Base-by-base conservation (phyloP, 176 grass and related monocot species). In the Saccharum spontaneum region DNA sequence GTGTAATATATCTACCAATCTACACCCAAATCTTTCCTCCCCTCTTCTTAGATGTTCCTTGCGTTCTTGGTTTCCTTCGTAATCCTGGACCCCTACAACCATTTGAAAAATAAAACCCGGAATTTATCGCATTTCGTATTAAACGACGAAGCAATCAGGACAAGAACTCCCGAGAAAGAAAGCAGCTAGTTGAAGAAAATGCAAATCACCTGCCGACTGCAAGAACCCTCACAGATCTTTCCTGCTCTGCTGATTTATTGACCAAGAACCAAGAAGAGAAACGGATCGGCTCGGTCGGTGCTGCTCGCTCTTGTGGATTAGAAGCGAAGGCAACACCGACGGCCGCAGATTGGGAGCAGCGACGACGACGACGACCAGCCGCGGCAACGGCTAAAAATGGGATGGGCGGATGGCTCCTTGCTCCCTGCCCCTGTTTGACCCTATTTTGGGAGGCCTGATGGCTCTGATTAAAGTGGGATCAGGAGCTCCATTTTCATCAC, bases 341-440 rank as follows among this genome's bases (percentile, higher is more conserved):
- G 67, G 40, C 85, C 71, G 40, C 70, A 76, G 84, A 70, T 85
- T 79, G 37, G 75, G 74, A 71, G 66, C 74, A 78, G 37, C 74
- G 60, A 33, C 54, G 72, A 45, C 77, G 23, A 38, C 76, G 57
- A 45, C 49, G 23, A 78, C 75, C 24, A 31, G 64, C 64, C 71
- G 66, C 37, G 67, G 49, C 85, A 82, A 70, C 71, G 79, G 64
- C 86, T 87, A 87, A 87, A 82, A 82, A 61, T 77, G 64, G n/a
- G n/a, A n/a, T n/a, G n/a, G n/a, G n/a, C n/a, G 79, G 9, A 69
- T 79, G 62, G 23, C 24, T 41, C 39, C 34, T 38, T 16, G 45
- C 38, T 33, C 59, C 33, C 28, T n/a, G 44, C 60, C 31, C 69
- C 37, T 68, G 22, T 75, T 68, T 59, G 48, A 34, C 63, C 52